Base-by-base conservation (phyloP, 2,329 filamentous ascomycete genomes). In the Venturia nashicola region DNA sequence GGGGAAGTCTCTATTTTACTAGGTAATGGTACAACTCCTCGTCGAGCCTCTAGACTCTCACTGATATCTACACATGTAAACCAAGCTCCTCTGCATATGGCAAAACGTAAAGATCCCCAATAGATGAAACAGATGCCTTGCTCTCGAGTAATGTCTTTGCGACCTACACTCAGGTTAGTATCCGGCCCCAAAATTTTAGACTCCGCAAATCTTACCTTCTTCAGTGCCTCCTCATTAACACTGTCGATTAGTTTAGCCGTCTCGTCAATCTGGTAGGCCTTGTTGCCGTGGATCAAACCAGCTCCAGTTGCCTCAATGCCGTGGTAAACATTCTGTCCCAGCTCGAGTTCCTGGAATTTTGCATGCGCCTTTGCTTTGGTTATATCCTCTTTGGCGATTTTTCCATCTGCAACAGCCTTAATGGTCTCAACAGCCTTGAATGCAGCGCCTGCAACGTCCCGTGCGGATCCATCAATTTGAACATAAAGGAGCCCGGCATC, bases 21-120 rank as follows among this genome's bases (percentile, higher is more conserved):
- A 46, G 23, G 61, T 62, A 51, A 40, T 62, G 61, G 44, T 62
- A 62, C 61, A 62, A 44, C 36, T 42, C 39, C 59, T 16, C 40
- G 23, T 34, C 44, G n/a, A 18, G 20, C 43, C 16, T 18, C 12
- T 54, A 14, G 51, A 54, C n/a, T 27, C 23, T 27, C 5, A 5
- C 11, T 18, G 14, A 8, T 77, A 78, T 85, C 84, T 95, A 99
- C 84, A 96, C 91, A 76, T 87, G 90, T 74, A 99, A 84, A 71
- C 93, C 95, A 76, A 99, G 82, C 75, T 99, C 94, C 79, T 92
- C 90, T 69, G 91, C 94, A 75, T 88, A 99, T 65, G 94, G 94
- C 74, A 99, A 86, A 72, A 88, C 83, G 77, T 90, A 88, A 71
- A 99, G 83, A 76, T 99, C 94, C 76, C 94, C 94, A 67, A 97